Conservation (phyloP, 495 filamentous ascomycete genomes). For the Xylaria sp. region DNA sequence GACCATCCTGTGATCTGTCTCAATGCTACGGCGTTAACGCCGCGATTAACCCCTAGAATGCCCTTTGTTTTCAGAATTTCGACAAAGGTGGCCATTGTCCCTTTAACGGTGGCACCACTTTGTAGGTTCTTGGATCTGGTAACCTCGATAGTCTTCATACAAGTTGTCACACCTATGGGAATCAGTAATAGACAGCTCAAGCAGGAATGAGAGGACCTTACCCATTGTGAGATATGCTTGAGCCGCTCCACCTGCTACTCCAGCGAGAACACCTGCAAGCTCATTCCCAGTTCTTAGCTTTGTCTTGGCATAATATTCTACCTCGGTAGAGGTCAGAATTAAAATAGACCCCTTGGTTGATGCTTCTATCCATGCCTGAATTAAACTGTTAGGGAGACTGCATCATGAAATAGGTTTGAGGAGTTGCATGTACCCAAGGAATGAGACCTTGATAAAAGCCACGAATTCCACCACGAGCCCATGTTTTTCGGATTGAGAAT, state of each 20-base stretch:
- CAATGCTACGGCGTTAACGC: background rate
- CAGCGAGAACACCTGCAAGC: background rate
- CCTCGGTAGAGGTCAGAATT: background rate
- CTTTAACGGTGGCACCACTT: background rate
- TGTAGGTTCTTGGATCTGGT: background rate
- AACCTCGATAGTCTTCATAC: background rate
- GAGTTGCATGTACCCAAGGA: no score
- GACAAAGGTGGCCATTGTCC: background rate
- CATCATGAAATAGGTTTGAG: no score
- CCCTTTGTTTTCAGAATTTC: background rate
- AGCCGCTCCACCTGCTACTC: background rate
- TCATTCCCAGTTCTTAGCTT: background rate
- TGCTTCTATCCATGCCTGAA: background rate
- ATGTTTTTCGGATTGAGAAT: no score
- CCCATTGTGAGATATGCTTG: background rate
- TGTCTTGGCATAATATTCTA: background rate
- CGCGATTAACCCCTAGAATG: background rate
- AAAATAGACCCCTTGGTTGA: background rate
- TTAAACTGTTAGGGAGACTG: no score
- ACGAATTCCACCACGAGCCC: no score
- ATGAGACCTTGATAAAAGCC: background rate
- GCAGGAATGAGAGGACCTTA: no score
- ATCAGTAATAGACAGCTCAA: no score
- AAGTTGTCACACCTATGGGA: no score
- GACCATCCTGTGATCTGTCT: background rate